Evolutionary conservation across 2,329 filamentous ascomycete species (phyloP), one percentile per base, ranked within the genome.

Genomic region (Sclerotinia trifoliorum): DNA sequence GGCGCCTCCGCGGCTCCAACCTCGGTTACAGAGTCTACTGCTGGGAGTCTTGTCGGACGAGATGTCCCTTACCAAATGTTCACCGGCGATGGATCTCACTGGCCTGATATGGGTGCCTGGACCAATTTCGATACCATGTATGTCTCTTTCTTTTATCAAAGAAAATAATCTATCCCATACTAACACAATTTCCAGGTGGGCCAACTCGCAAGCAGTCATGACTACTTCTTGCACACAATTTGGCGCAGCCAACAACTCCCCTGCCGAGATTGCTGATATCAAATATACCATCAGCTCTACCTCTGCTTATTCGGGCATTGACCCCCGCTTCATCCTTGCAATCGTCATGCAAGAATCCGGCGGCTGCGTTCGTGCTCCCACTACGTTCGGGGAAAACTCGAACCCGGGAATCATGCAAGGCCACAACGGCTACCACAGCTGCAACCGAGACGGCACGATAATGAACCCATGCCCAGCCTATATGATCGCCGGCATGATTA

Each of bases 331-430:
- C 67, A 77, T 78, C 32, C 72, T 79, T 5, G 77, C 77, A n/a
- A 70, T 77, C 24, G 72, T 78, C n/a, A 74, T 78, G 72, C 78
- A 79, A 71, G 78, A 79, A 67, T 74, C 73, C 7, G 74, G 73
- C 32, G 75, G 76, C 29, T 72, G 73, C 39, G 75, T 74, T 10
- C 68, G 70, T 24, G 70, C 71, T 32, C 70, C 67, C 39, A 63
- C 49, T 15, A 63, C 66, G 17, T 29, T 48, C 57, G 63, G 69
- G 17, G 55, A 65, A 1, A 61, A 69, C 21, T 8, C 19, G 5
- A 73, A 74, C 58, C 71, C 69, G 3, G 75, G 75, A 42, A 69
- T 77, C 19, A 76, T 77, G 75, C 75, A 77, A 70, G 69, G 69
- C 21, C 70, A 71, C 64, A 62, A 68, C 39, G 71, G 71, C 0